Percentiles rank a stretch among this genome's conserved stretches.
Conservation (phyloP, 176 grass and related monocot species). For the Ampelocalamus luodianensis region DNA sequence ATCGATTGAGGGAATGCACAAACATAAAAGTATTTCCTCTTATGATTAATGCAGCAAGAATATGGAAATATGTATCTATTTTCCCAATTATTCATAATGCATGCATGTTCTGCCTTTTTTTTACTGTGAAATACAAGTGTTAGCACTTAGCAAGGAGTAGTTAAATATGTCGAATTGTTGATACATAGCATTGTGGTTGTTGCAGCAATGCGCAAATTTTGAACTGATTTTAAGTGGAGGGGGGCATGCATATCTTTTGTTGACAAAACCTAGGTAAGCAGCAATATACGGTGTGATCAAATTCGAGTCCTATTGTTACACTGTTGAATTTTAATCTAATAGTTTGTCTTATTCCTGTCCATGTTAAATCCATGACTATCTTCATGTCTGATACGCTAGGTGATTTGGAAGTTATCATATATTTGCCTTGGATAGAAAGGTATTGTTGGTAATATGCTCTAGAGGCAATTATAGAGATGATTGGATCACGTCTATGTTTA, state of each 20-base stretch:
- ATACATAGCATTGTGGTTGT: background rate
- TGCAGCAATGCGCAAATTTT: slow-evolving; percentile 24
- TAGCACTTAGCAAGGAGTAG: slow-evolving; percentile 16
- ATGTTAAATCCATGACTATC: slow-evolving; percentile 22
- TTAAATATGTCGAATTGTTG: background rate
- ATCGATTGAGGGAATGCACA: background rate
- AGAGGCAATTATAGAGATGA: no score
- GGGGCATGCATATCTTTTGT: slow-evolving; percentile 1
- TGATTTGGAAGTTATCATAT: background rate
- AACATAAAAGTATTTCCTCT: background rate
- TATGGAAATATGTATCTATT: background rate
- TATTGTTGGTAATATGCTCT: no score
- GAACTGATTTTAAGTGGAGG: background rate
- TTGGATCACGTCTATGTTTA: no score
- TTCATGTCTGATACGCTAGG: background rate
- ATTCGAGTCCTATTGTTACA: background rate
- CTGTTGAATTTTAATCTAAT: background rate
- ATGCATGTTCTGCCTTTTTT: slow-evolving; percentile 1
- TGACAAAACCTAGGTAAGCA: slow-evolving; percentile 23
- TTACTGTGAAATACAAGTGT: background rate
- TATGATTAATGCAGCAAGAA: slow-evolving; percentile 21
- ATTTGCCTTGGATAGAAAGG: background rate
- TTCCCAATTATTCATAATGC: slow-evolving; percentile 28
- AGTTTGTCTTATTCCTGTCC: background rate
- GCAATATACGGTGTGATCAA: background rate